These are phyloP conservation scores for Podospora pseudocomata DNA, from an alignment of 495 filamentous ascomycete species.

Conservation along the genomic window DNA sequence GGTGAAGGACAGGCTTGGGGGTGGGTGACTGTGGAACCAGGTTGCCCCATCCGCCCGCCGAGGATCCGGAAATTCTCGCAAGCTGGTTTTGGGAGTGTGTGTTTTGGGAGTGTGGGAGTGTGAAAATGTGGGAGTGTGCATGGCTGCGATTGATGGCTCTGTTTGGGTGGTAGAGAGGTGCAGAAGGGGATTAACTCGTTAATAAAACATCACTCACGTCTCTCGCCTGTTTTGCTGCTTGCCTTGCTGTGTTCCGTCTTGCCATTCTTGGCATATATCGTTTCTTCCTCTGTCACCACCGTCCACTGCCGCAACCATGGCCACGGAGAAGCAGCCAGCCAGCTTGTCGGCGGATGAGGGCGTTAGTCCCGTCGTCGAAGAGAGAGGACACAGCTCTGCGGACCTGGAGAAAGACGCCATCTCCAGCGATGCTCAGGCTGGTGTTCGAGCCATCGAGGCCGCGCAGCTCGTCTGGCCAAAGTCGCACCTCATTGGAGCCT, in stretches of 20 bases:
- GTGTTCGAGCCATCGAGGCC: constrained; percentile 18
- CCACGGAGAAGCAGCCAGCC: background rate
- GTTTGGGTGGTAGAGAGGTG: background rate
- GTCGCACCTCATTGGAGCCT: constrained; percentile 15
- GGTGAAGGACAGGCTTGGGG: background rate
- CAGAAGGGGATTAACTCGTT: background rate
- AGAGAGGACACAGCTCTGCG: background rate
- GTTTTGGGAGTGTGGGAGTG: too few species aligned
- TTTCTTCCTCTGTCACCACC: background rate
- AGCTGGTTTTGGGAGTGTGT: background rate
- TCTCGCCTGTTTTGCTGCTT: background rate
- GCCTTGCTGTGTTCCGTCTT: background rate
- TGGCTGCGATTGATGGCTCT: background rate
- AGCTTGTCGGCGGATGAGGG: background rate
- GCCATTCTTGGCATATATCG: background rate
- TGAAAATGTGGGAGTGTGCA: background rate
- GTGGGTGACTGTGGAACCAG: background rate
- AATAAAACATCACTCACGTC: background rate
- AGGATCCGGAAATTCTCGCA: constrained; percentile 6
- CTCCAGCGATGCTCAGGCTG: constrained; percentile 13
- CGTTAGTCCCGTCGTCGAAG: background rate
- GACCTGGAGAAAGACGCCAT: background rate
- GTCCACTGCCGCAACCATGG: background rate
- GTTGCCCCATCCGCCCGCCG: background rate
- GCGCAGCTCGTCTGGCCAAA: constrained; percentile 17